A percentile compares a stretch with the other conserved stretches of the same genome.
Conservation (phyloP, 345 rosid genomes). For the Cardamine resedifolia region DNA sequence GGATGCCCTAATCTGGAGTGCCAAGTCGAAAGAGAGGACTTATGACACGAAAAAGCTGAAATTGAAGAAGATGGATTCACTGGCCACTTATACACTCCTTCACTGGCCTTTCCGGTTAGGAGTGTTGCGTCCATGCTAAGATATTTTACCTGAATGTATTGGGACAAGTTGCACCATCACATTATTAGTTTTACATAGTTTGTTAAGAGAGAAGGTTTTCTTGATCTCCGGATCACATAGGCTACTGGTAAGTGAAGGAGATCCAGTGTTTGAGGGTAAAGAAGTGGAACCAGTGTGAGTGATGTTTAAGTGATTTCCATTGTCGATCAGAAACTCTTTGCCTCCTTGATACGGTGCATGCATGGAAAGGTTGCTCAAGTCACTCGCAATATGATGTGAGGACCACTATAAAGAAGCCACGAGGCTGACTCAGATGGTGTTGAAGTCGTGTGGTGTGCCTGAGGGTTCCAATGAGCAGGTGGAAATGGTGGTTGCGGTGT, state of each 20-base stretch:
- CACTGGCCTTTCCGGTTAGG: neutral
- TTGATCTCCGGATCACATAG: neutral
- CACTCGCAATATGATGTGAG: neutral
- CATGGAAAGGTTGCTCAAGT: fast-evolving
- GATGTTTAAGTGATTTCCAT: neutral
- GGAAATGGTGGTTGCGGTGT: too few relatives aligned
- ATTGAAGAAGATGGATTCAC: too few relatives aligned
- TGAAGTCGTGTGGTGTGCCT: too few relatives aligned
- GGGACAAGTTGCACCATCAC: neutral
- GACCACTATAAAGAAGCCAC: neutral
- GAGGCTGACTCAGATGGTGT: too few relatives aligned
- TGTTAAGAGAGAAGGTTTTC: neutral
- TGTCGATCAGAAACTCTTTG: neutral
- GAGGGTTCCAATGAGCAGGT: too few relatives aligned
- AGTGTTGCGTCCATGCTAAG: neutral
- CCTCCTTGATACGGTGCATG: neutral
- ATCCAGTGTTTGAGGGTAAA: neutral
- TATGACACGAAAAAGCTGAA: too few relatives aligned
- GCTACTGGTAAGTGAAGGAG: neutral
- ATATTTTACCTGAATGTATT: neutral
- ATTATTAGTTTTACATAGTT: neutral
- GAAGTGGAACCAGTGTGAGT: neutral
- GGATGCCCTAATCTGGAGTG: too few relatives aligned
- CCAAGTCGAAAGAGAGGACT: too few relatives aligned
- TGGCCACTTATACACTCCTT: neutral